Conservation (phyloP, 768 basidiomycete genomes). For the Hygrophorus pudorinus region DNA sequence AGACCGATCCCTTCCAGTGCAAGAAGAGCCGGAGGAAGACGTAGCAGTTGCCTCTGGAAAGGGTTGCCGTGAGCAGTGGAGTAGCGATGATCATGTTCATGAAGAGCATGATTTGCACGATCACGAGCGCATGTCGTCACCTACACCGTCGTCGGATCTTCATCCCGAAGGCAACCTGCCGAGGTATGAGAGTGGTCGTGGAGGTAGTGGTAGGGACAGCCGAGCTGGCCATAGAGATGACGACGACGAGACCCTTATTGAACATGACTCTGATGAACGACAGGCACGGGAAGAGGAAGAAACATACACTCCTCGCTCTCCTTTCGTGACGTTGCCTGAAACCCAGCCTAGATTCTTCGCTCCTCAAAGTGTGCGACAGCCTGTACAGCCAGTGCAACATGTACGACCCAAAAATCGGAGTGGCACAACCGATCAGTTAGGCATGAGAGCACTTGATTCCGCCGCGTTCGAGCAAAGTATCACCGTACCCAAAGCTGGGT, state of each 20-base stretch:
- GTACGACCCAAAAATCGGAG: conserved; percentile 42
- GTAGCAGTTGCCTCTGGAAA: conserved; percentile 26
- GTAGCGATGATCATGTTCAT: conserved; percentile 2
- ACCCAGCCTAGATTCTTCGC: conserved; percentile 14
- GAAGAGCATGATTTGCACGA: conserved; percentile 22
- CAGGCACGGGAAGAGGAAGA: conserved; percentile 36
- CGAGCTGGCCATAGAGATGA: conserved; percentile 32
- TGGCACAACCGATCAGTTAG: conserved; percentile 52
- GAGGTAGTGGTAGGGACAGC: conserved; percentile 23
- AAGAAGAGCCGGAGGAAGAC: conserved; percentile 70
- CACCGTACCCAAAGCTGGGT: conserved; percentile 8
- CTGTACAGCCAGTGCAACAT: background rate
- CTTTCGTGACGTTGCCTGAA: conserved; percentile 50
- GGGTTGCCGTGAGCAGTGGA: conserved; percentile 19
- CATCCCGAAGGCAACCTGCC: conserved; percentile 29
- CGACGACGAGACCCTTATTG: conserved; percentile 37
- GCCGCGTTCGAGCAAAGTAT: conserved; percentile 39
- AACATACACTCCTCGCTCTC: conserved; percentile 60
- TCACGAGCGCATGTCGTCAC: conserved; percentile 28
- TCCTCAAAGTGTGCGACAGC: conserved; percentile 1
- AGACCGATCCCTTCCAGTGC: conserved; percentile 65
- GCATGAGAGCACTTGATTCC: conserved; percentile 49
- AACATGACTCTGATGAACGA: conserved; percentile 24
- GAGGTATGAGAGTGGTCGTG: conserved; percentile 11
- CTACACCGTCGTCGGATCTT: conserved; percentile 46